phyloP scores from a whole-genome alignment of 306 rosid genomes.

The Cicer judaicum region DNA sequence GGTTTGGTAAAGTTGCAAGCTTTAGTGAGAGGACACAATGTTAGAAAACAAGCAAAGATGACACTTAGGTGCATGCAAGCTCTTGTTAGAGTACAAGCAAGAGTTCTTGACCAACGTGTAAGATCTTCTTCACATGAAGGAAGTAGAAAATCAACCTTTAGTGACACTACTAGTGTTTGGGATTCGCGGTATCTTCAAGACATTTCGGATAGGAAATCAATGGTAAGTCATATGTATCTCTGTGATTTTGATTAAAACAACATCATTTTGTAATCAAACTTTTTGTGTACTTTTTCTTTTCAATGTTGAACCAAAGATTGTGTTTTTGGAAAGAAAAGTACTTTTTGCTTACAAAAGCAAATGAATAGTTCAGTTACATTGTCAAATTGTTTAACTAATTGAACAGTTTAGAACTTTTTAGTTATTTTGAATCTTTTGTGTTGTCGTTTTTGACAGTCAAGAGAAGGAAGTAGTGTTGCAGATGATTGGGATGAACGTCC shows the following conservation, averaged over 20 bases:
- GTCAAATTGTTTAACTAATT: slow-evolving; percentile 3
- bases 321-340: slow-evolving; percentile 17
- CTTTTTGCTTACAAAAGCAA: slow-evolving; percentile 42
- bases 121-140: slow-evolving; percentile 82
- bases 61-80: slow-evolving; percentile 94
- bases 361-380: slow-evolving; percentile 4
- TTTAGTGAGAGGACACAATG: slow-evolving; percentile 92
- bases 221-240: slow-evolving; percentile 53
- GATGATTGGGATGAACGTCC: slow-evolving; percentile 94
- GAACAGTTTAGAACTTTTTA: slow-evolving; percentile 32
- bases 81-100: slow-evolving; percentile 83
- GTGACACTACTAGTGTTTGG: slow-evolving; percentile 72
- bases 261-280: slow-evolving; percentile 14
- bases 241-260: neutral
- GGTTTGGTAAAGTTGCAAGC: slow-evolving; percentile 97
- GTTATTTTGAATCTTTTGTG: slow-evolving; percentile 14
- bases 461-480: slow-evolving; percentile 85
- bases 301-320: slow-evolving; percentile 18
- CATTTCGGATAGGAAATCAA: slow-evolving; percentile 76
- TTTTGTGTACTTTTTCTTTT: slow-evolving; percentile 13
- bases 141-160: slow-evolving; percentile 79
- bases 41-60: slow-evolving; percentile 94
- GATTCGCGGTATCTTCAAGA: slow-evolving; percentile 83
- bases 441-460: slow-evolving; percentile 54
- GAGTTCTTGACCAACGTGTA: slow-evolving; percentile 83